Evolutionary conservation across 805 yeast genomes (phyloP).

Genomic region (Wickerhamomyces chaumierensis): DNA sequence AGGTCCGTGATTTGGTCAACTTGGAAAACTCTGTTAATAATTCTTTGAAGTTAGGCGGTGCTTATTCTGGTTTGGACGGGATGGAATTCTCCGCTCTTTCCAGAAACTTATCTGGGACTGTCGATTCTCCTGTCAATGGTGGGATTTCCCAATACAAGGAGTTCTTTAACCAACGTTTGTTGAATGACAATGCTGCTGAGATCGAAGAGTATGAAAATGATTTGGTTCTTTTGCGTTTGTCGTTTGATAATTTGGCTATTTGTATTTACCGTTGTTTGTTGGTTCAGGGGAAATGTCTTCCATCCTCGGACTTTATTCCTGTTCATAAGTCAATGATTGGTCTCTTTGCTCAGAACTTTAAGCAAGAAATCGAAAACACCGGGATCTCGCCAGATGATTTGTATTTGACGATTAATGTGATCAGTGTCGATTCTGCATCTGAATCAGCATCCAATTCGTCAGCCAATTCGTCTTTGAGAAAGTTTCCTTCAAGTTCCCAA

Average conservation of each 20-base stretch:
- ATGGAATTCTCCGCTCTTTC: constrained; percentile 53
- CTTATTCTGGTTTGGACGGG: constrained; percentile 34
- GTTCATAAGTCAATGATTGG: constrained; percentile 58
- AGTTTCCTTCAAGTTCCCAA: constrained; percentile 8
- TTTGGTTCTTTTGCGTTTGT: constrained; percentile 20
- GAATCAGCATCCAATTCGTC: not conserved
- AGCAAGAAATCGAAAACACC: constrained; percentile 41
- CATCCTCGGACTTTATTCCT: constrained; percentile 36
- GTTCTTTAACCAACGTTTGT: constrained; percentile 34
- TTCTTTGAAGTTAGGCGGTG: constrained; percentile 24
- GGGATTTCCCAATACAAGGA: constrained; percentile 78
- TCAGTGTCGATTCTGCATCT: not conserved
- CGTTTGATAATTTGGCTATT: constrained; percentile 60
- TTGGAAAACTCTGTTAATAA: constrained; percentile 49
- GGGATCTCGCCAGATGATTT: constrained; percentile 18
- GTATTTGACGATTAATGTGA: constrained; percentile 10
- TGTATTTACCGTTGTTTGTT: constrained; percentile 54
- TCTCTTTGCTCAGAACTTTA: constrained; percentile 57
- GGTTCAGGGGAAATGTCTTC: constrained; percentile 57
- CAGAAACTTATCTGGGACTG: constrained; percentile 70
- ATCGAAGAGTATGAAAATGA: constrained; percentile 20
- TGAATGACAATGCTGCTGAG: constrained; percentile 15
- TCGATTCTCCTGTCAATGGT: constrained; percentile 88
- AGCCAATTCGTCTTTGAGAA: constrained; percentile 5
- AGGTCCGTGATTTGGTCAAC: constrained; percentile 63